Base-by-base conservation (phyloP, 805 yeast species). In the Saturnispora gosingensis region DNA sequence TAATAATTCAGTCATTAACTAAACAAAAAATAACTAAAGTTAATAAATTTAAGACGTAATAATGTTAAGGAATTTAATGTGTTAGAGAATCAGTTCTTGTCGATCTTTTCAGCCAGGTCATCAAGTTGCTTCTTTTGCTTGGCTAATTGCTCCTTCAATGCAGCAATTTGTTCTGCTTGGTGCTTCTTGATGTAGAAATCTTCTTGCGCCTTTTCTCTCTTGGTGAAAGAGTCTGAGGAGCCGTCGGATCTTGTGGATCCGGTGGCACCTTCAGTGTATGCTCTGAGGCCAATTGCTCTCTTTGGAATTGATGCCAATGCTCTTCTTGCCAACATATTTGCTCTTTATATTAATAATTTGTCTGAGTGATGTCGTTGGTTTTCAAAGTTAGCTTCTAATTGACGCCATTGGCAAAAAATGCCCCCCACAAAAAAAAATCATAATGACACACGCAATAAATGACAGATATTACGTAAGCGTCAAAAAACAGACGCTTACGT, bases 121-220 rank as follows among this genome's bases (percentile, higher is more conserved):
- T 70, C 74, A 56, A 79, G 70, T 56, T 75, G 71, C 56, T 78
- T 75, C 75, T 82, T 83, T 67, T 83, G 93, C 72, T 85, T 75
- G 69, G 83, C 80, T 68, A 89, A 76, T 64, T 84, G 79, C 67
- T 85, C 88, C 68, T 75, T 84, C 68, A 89, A 79, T 47, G 78
- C 77, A 64, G 79, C 82, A 67, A 89, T 75, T 75, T 85, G 88
- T 70, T 88, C 96, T 67, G 83, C 85, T 75, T 91, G 96, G 67
- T 85, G 96, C 73, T 88, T 83, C 72, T 81, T 87, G 70, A 89
- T 75, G 74, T 82, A 90, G 62, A 74, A 76, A 67, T 85, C 88
- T 75, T 91, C 99, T 66, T 82, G 83, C 57, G 96, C 96, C 72
- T 80, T 84, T 77, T 93, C 99, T 69, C 95, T 89, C 68, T 89